Base-by-base conservation (phyloP, 495 filamentous ascomycete genomes). In the Poronia punctata region DNA sequence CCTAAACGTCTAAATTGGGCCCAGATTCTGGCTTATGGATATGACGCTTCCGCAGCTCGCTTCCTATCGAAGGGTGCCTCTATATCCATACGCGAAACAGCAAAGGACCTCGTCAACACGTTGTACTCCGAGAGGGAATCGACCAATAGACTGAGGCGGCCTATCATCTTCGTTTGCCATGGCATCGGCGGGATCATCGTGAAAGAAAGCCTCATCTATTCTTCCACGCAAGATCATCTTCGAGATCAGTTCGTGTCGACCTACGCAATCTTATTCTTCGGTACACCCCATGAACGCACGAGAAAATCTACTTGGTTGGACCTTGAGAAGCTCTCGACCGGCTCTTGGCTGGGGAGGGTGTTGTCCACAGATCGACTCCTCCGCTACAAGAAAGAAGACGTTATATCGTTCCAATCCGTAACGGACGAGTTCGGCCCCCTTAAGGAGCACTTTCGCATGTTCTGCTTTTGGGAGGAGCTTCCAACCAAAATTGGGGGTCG, bases 81-180 rank as follows among this genome's bases (percentile, higher is more conserved):
- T 8, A 11, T 22, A 5, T 30, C 45, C 3, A 46, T 46, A 45
- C 41, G 42, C 9, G 17, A 37, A n/a, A 32, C 36, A 17, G 37
- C 48, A 8, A 14, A 49, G 26, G 30, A 20, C 7, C 26, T 24
- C 17, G 30, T 49, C 22, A 7, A 19, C 7, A 45, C 30, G 33
- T 9, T 30, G 12, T 22, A 36, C 45, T 14, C 28, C 22, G 18
- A 33, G 11, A 19, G 48, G 10, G 19, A 14, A 35, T 33, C 34
- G 26, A 22, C 23, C 16, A 12, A 40, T 20, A 46, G 32, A 23
- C 11, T 17, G 9, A 45, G 34, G 15, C 29, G 53, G 11, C 50
- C 53, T 19, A 25, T 57, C 11, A 43, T 57, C n/a, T 52, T 57
- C 27, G 25, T 54, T 5, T 35, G 51, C n/a, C 54, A 57, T 45